Evolutionary conservation across 257 asterid genomes (phyloP).

Genomic region (Lavandula angustifolia): DNA sequence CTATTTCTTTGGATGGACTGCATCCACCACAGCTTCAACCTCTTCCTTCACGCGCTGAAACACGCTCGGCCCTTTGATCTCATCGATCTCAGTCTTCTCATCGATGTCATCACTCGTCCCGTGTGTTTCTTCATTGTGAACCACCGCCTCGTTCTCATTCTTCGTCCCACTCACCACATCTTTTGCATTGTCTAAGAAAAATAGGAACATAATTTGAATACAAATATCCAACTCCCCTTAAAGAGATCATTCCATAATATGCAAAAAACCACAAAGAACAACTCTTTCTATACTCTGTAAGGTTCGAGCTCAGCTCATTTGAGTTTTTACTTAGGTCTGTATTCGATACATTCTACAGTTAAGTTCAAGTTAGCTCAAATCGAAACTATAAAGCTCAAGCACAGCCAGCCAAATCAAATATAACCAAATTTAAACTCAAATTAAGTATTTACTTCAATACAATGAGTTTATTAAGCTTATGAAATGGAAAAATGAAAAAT

Average conservation of each 20-base stretch:
- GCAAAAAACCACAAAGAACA: not conserved
- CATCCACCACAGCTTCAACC: slow-evolving; percentile 68
- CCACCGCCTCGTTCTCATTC: slow-evolving; percentile 36
- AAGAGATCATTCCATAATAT: slow-evolving; percentile 2
- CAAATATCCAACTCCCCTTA: not conserved
- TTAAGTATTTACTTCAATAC: not conserved
- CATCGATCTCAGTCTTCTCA: slow-evolving; percentile 61
- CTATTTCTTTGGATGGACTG: slow-evolving; percentile 60
- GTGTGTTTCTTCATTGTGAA: slow-evolving; percentile 65
- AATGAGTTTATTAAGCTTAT: too few relatives aligned
- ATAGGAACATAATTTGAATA: slow-evolving; percentile 12
- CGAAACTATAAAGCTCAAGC: not conserved
- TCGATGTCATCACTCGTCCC: slow-evolving; percentile 72
- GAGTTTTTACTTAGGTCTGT: not conserved
- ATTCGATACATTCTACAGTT: not conserved
- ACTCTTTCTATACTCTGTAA: not conserved
- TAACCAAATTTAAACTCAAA: not conserved
- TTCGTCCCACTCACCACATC: slow-evolving; percentile 39
- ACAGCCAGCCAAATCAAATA: too few relatives aligned
- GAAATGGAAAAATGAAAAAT: too few relatives aligned
- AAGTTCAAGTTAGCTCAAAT: too few relatives aligned
- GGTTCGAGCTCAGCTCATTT: not conserved
- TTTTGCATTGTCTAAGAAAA: slow-evolving; percentile 39
- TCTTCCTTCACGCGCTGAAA: slow-evolving; percentile 81
- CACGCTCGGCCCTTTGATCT: slow-evolving; percentile 74